phyloP scores from a whole-genome alignment of 371 early-diverging fungal species.

The Entomophthora muscae region DNA sequence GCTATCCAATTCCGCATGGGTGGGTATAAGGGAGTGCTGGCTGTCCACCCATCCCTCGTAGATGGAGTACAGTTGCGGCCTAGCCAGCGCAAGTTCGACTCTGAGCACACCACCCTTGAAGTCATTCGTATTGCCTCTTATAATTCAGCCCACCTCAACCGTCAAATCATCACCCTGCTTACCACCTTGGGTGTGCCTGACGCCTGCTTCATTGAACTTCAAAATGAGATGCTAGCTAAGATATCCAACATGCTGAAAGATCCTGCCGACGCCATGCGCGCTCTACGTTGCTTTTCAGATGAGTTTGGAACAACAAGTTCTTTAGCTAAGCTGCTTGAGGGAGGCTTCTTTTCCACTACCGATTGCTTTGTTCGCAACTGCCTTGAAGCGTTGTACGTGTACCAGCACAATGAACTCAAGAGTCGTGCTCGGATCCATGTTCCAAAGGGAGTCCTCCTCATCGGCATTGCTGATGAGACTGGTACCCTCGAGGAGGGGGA shows the following conservation, averaged over 20 bases:
- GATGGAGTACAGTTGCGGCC: conserved; percentile 25
- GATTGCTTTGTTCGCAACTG: conserved; percentile 39
- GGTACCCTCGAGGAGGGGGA: conserved; percentile 37
- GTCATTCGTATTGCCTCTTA: conserved; percentile 31
- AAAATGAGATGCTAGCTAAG: conserved; percentile 21
- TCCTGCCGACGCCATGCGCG: conserved; percentile 23
- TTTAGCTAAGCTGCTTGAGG: conserved; percentile 29
- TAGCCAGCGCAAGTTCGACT: conserved; percentile 50
- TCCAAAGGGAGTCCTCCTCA: conserved; percentile 37
- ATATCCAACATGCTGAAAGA: conserved; percentile 24
- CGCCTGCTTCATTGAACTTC: conserved; percentile 26
- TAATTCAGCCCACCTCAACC: conserved; percentile 44
- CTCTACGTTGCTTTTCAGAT: conserved; percentile 28
- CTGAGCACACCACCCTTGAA: conserved; percentile 35
- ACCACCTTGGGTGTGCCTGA: conserved; percentile 41
- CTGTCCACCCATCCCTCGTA: conserved; percentile 13
- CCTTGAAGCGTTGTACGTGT: conserved; percentile 29
- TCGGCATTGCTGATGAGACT: conserved; percentile 70
- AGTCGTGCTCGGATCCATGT: conserved; percentile 49
- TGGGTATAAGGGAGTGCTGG: conserved; percentile 62
- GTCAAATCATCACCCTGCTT: conserved; percentile 49
- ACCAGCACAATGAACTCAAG: conserved; percentile 36
- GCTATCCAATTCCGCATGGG: conserved; percentile 70
- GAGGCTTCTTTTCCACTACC: conserved; percentile 28
- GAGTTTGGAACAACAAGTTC: conserved; percentile 30